These are phyloP conservation scores for Rickenella mellea DNA, from an alignment of 768 basidiomycete species.

Conservation along the genomic window DNA sequence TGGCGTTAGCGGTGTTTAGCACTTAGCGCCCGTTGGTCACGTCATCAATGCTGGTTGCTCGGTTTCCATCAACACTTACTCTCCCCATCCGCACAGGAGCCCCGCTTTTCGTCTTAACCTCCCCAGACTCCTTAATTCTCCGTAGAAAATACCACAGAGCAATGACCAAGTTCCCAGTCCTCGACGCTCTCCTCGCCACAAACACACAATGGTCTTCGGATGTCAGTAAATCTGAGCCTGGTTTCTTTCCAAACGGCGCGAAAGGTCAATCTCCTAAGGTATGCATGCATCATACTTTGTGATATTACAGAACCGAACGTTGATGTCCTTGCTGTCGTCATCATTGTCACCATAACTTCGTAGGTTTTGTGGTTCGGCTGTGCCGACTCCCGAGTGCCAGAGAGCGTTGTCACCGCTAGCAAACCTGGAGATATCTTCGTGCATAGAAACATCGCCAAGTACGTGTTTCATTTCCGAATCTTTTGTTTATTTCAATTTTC, in stretches of 20 bases:
- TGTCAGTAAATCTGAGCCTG: conserved; percentile 43
- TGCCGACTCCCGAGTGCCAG: conserved; percentile 80
- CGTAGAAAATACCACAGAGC: too few species aligned
- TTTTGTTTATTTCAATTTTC: too few species aligned
- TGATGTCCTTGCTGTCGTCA: not conserved
- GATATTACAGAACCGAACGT: not conserved
- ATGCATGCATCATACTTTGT: conserved; percentile 9
- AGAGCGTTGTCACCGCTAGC: conserved; percentile 58
- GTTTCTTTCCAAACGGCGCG: conserved; percentile 52
- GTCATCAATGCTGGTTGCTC: too few species aligned
- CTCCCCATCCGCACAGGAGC: too few species aligned
- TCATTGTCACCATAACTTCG: not conserved
- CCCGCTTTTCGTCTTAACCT: too few species aligned
- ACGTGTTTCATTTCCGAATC: too few species aligned
- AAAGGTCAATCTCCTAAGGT: conserved; percentile 65
- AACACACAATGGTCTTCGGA: conserved; percentile 68
- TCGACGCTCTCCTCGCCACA: conserved; percentile 27
- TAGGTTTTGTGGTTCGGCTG: conserved; percentile 76
- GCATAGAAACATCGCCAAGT: conserved; percentile 87
- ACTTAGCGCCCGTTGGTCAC: too few species aligned
- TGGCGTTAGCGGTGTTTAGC: too few species aligned
- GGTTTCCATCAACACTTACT: too few species aligned
- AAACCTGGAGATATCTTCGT: conserved; percentile 78
- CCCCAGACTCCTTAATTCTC: too few species aligned
- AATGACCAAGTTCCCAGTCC: too few species aligned